Conservation (phyloP, 1,284 basidiomycete genomes). For the Prillingera fragicola region DNA sequence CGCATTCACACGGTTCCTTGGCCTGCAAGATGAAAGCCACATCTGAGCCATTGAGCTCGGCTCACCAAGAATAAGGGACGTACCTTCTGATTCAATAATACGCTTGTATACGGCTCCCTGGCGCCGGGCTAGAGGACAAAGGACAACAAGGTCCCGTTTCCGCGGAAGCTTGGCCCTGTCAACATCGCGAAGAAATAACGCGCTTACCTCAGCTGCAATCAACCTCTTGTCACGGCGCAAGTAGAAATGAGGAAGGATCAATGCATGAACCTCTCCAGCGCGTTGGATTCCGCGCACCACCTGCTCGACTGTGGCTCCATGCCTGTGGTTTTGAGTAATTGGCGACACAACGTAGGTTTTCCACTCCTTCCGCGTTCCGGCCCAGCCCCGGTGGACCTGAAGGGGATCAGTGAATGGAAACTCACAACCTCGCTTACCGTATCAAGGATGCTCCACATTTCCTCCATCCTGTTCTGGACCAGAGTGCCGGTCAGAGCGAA, state of each 20-base stretch:
- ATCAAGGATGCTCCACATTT: conserved; percentile 51
- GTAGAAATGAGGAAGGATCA: conserved; percentile 50
- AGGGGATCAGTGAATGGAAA: not conserved
- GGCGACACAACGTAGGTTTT: conserved; percentile 40
- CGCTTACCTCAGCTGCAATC: conserved; percentile 45
- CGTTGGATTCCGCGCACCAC: conserved; percentile 38
- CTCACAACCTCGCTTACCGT: too few species aligned
- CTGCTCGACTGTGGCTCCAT: conserved; percentile 42
- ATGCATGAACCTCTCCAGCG: conserved; percentile 28
- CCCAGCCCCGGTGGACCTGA: conserved; percentile 39
- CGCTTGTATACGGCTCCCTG: conserved; percentile 48
- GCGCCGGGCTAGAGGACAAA: conserved; percentile 49
- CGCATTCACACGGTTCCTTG: conserved; percentile 49
- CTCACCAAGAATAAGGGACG: not conserved
- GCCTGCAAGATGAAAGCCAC: conserved; percentile 46
- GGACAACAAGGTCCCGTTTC: conserved; percentile 51
- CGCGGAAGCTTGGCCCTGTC: conserved; percentile 43
- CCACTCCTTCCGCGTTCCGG: conserved; percentile 46
- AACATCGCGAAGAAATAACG: not conserved
- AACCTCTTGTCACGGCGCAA: conserved; percentile 50
- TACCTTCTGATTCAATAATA: conserved; percentile 43
- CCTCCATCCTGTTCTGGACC: conserved; percentile 50
- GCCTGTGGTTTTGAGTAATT: conserved; percentile 45
- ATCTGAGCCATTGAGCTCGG: conserved; percentile 20
- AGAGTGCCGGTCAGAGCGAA: conserved; percentile 43